Evolutionary conservation across 192 early-diverging fungal species (phyloP).

Genomic region (Coemansia sp.): DNA sequence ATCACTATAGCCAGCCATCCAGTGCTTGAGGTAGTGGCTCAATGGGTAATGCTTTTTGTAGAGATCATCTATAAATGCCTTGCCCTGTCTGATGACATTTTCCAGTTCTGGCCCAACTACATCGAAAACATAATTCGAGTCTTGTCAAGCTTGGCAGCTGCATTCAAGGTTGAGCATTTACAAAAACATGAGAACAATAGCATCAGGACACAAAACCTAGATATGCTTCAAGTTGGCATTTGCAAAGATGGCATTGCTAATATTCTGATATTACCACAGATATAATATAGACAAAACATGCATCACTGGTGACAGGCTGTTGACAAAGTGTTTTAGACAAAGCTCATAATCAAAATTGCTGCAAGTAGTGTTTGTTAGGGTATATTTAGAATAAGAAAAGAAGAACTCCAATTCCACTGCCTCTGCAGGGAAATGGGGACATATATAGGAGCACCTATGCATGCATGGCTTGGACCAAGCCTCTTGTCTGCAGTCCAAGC

Average conservation of each 20-base stretch:
- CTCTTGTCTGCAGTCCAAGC: no score
- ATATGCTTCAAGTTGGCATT: background rate
- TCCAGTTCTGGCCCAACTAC: background rate
- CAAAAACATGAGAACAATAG: background rate
- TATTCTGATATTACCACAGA: background rate
- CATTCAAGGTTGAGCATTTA: background rate
- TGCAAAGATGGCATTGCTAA: background rate
- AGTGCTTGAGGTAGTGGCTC: no score
- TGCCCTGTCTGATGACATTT: background rate
- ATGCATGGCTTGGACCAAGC: no score
- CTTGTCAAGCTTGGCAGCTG: background rate
- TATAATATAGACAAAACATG: background rate
- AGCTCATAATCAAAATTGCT: background rate
- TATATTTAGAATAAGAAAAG: no score
- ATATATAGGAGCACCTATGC: no score
- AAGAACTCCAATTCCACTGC: no score
- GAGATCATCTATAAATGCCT: background rate
- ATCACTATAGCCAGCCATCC: no score
- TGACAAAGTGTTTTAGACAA: no score
- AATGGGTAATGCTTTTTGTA: no score
- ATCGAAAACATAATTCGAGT: background rate
- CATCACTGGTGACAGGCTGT: background rate
- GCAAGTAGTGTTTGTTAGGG: background rate
- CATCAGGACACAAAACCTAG: background rate
- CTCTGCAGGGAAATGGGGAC: no score